A percentile compares a stretch with the other conserved stretches of the same genome.
Evolutionary conservation across 208 protist genomes (phyloP).

Genomic region (Sergeia podlipaevii): DNA sequence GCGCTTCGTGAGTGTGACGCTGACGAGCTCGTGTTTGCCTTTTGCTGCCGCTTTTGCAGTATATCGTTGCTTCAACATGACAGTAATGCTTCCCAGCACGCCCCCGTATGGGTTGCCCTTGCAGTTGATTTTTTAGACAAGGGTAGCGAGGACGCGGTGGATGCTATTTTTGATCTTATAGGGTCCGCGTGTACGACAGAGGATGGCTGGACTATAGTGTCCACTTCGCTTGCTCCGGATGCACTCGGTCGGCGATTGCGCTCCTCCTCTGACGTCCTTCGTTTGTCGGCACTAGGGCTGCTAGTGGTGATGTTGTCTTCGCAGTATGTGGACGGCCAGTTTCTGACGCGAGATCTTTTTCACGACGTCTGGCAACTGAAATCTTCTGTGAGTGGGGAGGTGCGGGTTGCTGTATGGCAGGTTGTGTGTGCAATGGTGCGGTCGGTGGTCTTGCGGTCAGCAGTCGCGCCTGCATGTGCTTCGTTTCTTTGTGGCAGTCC

Average conservation of each 20-base stretch:
- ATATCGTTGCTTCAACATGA: conserved; percentile 46
- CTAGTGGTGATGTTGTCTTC: conserved; percentile 29
- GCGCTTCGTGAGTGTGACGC: conserved; percentile 19
- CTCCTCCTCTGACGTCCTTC: conserved; percentile 14
- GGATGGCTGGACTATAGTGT: conserved; percentile 35
- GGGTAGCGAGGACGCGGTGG: conserved; percentile 18
- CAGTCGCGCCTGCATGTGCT: conserved; percentile 31
- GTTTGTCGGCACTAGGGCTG: conserved; percentile 34
- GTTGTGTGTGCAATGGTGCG: conserved; percentile 11
- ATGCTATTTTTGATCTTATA: conserved; percentile 47
- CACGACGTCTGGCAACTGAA: conserved; percentile 53
- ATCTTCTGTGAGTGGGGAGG: conserved; percentile 30
- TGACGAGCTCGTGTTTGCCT: conserved; percentile 40
- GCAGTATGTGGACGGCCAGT: conserved; percentile 30
- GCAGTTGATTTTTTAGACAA: conserved; percentile 12
- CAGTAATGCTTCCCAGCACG: conserved; percentile 35
- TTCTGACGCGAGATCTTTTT: conserved; percentile 31
- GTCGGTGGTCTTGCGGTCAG: conserved; percentile 6
- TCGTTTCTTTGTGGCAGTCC: conserved; percentile 49
- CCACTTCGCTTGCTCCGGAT: conserved; percentile 14
- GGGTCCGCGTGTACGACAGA: conserved; percentile 41
- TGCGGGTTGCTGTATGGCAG: conserved; percentile 52
- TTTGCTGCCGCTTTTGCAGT: conserved; percentile 57
- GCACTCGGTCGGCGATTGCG: conserved; percentile 26
- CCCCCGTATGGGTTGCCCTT: conserved; percentile 30